Conservation (phyloP, 2,329 filamentous ascomycete species). For the Colletotrichum orbiculare region DNA sequence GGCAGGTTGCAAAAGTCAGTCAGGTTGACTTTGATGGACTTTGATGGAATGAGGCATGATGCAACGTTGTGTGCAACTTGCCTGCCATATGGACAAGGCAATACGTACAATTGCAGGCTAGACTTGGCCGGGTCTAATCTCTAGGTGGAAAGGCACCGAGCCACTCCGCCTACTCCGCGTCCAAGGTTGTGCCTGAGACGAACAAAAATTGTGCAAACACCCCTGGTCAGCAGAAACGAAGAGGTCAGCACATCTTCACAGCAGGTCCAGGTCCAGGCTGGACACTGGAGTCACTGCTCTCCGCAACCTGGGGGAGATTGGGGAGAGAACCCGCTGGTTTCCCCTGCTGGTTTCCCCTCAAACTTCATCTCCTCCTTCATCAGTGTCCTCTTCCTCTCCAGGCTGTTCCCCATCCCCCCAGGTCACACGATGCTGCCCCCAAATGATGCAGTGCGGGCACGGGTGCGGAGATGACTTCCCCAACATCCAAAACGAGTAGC, state of each 20-base stretch:
- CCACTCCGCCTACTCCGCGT: constrained; percentile 11
- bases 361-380: constrained; percentile 1
- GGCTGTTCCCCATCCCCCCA: constrained; percentile 4
- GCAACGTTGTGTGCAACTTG: too few relatives aligned
- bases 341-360: constrained; percentile 30
- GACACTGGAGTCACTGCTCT: neutral
- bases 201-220: neutral
- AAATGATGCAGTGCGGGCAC: constrained; percentile 10
- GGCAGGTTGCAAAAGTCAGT: too few relatives aligned
- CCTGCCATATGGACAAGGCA: too few relatives aligned
- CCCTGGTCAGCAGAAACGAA: constrained; percentile 3
- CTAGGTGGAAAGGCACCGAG: neutral
- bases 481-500: constrained; percentile 2
- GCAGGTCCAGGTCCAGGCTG: too few relatives aligned
- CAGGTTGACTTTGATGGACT: too few relatives aligned
- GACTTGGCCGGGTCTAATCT: too few relatives aligned
- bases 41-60: too few relatives aligned
- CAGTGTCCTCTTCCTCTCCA: constrained; percentile 11
- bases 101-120: too few relatives aligned
- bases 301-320: constrained; percentile 12
- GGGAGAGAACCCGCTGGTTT: constrained; percentile 8
- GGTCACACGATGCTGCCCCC: constrained; percentile 2
- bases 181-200: constrained; percentile 2
- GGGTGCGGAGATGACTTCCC: constrained; percentile 32
- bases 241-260: too few relatives aligned